A percentile compares a stretch with the other conserved stretches of the same genome.
Conservation (phyloP, 192 early-diverging fungal genomes). For the Coemansia sp. region DNA sequence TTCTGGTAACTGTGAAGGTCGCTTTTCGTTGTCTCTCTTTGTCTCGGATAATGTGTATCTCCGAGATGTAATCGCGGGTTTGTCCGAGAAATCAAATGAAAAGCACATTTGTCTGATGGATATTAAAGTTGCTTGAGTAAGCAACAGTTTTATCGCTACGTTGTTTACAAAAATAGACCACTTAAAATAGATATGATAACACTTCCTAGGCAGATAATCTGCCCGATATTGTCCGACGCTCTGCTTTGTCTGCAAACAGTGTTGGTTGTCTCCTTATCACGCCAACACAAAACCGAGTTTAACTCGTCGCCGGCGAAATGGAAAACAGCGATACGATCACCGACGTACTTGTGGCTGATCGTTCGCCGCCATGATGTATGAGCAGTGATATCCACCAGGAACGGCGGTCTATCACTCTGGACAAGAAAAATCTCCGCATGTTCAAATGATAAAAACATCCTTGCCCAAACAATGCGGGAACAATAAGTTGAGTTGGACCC, state of each 20-base stretch:
- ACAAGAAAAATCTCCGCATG: background rate
- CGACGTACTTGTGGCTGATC: background rate
- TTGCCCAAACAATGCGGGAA: background rate
- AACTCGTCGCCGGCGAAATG: background rate
- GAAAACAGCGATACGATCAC: background rate
- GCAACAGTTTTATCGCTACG: background rate
- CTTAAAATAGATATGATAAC: background rate
- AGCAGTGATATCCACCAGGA: background rate
- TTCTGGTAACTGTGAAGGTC: conserved; percentile 2
- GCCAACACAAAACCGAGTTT: background rate
- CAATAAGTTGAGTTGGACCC: conserved; percentile 1
- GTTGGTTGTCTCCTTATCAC: background rate
- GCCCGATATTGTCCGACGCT: background rate
- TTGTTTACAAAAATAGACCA: background rate
- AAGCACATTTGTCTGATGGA: background rate
- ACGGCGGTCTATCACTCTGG: background rate
- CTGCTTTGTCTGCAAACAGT: background rate
- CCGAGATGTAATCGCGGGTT: background rate
- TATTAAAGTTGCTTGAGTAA: background rate
- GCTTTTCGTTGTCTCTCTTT: background rate
- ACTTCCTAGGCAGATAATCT: background rate
- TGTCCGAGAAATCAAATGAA: background rate
- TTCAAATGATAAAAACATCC: background rate
- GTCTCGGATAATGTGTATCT: background rate
- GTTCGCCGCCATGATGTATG: background rate